phyloP scores from a whole-genome alignment of 1,284 basidiomycete species.

The Cutaneotrichosporon dermatis region DNA sequence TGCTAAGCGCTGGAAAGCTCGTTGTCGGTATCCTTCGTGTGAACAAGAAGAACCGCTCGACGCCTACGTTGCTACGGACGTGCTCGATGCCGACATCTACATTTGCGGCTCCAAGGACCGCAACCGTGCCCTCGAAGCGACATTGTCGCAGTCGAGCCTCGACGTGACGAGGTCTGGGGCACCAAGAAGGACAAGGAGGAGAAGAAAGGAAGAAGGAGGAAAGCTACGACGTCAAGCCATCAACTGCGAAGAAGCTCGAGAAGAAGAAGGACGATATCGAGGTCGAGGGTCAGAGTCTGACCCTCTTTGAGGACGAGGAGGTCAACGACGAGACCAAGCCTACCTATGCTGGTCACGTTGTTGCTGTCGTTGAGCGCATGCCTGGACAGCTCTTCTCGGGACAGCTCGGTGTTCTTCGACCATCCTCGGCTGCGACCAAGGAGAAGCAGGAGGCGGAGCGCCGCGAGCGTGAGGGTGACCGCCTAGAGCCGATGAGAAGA shows the following conservation, averaged over 20 bases:
- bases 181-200: conserved; percentile 99
- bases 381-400: conserved; percentile 98
- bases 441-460: conserved; percentile 99
- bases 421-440: conserved; percentile 96
- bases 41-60: conserved; percentile 98
- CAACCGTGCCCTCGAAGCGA: conserved; percentile 96
- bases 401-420: conserved; percentile 88
- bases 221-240: conserved; percentile 69
- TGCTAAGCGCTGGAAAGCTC: conserved; percentile 95
- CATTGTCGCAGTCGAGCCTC: conserved; percentile 94
- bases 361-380: conserved; percentile 97
- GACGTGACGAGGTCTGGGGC: conserved; percentile 97
- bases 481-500: conserved; percentile 59
- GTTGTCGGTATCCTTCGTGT: conserved; percentile 96
- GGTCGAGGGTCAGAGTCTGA: conserved; percentile 95
- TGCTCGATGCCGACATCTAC: conserved; percentile 97
- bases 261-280: conserved; percentile 99
- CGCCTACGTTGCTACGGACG: conserved; percentile 98
- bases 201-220: conserved; percentile 99
- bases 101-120: conserved; percentile 98
- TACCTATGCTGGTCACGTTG: conserved; percentile 80
- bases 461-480: conserved; percentile 87
- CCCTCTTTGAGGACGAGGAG: conserved; percentile 95
- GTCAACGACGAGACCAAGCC: conserved; percentile 96
- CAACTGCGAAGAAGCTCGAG: conserved; percentile 80